phyloP scores from a whole-genome alignment of 2,329 filamentous ascomycete genomes.

The Fusarium humuli region DNA sequence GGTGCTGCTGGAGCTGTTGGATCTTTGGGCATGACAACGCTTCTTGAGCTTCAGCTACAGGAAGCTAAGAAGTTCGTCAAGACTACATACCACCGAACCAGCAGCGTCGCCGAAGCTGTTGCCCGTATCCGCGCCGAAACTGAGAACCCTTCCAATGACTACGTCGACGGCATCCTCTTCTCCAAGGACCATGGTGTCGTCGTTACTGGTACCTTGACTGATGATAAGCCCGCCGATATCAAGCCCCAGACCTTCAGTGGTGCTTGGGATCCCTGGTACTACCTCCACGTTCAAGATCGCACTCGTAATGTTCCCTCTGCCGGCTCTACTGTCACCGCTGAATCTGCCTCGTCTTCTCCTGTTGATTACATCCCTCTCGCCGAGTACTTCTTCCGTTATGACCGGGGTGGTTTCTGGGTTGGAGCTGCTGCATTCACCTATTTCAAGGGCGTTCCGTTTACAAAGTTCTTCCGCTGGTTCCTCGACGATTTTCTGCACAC shows the following conservation, averaged over 20 bases:
- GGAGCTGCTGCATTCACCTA: slow-evolving; percentile 74
- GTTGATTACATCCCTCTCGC: slow-evolving; percentile 73
- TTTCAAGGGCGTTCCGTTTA: slow-evolving; percentile 74
- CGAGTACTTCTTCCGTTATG: slow-evolving; percentile 82
- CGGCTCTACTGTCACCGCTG: slow-evolving; percentile 26
- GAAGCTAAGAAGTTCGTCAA: slow-evolving; percentile 67
- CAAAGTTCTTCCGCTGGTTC: slow-evolving; percentile 72
- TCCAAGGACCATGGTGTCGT: slow-evolving; percentile 66
- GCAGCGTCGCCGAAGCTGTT: slow-evolving; percentile 54
- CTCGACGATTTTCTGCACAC: slow-evolving; percentile 80
- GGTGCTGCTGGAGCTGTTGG: slow-evolving; percentile 76
- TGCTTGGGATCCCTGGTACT: slow-evolving; percentile 80
- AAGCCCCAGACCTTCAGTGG: slow-evolving; percentile 64
- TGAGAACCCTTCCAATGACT: slow-evolving; percentile 62
- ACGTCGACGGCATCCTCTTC: slow-evolving; percentile 76
- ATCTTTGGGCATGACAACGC: slow-evolving; percentile 72
- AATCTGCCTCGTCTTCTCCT: slow-evolving; percentile 39
- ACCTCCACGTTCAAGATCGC: slow-evolving; percentile 69
- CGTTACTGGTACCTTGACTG: slow-evolving; percentile 68
- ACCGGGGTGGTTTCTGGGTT: slow-evolving; percentile 81
- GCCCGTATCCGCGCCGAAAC: slow-evolving; percentile 59
- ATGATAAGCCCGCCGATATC: slow-evolving; percentile 54
- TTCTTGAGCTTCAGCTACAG: slow-evolving; percentile 71
- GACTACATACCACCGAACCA: slow-evolving; percentile 65
- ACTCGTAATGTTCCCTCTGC: slow-evolving; percentile 48